phyloP scores from a whole-genome alignment of 2,329 filamentous ascomycete genomes.

The Cladophialophora exuberans region DNA sequence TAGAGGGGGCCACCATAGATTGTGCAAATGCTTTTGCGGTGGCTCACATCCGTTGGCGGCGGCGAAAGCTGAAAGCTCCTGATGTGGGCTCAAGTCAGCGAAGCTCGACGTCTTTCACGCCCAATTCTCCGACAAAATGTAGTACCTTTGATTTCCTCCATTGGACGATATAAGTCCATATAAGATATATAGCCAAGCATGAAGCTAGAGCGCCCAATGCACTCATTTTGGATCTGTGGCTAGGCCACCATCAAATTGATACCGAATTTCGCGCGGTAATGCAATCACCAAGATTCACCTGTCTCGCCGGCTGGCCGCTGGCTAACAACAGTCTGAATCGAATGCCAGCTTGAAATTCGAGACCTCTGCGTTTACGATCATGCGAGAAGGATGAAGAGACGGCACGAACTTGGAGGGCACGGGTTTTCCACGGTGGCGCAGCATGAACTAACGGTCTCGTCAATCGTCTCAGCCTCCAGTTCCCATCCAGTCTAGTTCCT shows the following conservation, averaged over 20 bases:
- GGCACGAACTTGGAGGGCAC: no score
- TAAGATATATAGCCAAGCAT: not conserved
- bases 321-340: no score
- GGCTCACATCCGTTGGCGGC: conserved; percentile 50
- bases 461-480: no score
- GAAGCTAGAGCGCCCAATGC: not conserved
- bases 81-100: not conserved
- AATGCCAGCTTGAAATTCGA: no score
- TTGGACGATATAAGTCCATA: not conserved
- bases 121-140: not conserved
- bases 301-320: no score
- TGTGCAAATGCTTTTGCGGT: conserved; percentile 50
- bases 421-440: no score
- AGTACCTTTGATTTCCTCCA: conserved; percentile 1
- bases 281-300: no score
- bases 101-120: not conserved
- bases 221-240: not conserved
- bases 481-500: no score
- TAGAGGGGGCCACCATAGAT: conserved; percentile 25
- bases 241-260: no score
- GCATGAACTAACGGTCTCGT: no score
- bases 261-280: not conserved
- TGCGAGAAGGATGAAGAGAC: no score
- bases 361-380: no score
- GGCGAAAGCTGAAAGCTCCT: conserved; percentile 14